Evolutionary conservation across 495 filamentous ascomycete genomes (phyloP).

Genomic region (Penicillium herquei): DNA sequence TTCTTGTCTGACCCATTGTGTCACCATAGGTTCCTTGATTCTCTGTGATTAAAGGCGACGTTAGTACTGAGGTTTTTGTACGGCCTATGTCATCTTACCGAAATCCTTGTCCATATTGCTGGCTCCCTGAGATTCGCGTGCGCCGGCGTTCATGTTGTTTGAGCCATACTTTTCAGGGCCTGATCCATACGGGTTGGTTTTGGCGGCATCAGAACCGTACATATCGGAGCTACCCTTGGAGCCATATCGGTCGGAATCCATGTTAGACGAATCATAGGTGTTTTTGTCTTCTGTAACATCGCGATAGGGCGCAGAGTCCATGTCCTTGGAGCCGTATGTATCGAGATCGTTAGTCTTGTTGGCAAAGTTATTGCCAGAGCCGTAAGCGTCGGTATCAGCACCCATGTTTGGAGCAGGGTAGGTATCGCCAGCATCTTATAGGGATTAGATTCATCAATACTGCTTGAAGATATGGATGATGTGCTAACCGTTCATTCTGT

Average conservation of each 20-base stretch:
- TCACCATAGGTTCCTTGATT: slow-evolving; percentile 3
- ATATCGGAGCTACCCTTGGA: slow-evolving; percentile 8
- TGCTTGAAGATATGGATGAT: background rate
- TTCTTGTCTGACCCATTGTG: slow-evolving; percentile 4
- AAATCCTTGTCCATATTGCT: slow-evolving; percentile 38
- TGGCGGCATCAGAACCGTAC: background rate
- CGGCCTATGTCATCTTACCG: background rate
- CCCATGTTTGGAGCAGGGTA: background rate
- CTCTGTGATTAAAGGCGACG: background rate
- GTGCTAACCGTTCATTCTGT: background rate
- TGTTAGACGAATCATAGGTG: slow-evolving; percentile 6
- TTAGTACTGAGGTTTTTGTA: background rate
- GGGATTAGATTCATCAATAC: background rate
- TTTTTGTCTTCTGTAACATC: background rate
- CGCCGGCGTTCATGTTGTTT: slow-evolving; percentile 9
- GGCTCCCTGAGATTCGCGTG: slow-evolving; percentile 14
- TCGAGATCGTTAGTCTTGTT: too few relatives aligned
- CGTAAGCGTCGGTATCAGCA: background rate
- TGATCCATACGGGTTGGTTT: slow-evolving; percentile 12
- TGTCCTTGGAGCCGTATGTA: too few relatives aligned
- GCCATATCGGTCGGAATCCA: background rate
- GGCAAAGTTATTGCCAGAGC: background rate
- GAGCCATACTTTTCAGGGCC: slow-evolving; percentile 18
- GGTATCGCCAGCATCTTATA: background rate
- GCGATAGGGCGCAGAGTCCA: background rate